These are phyloP conservation scores for Acanthochlamys bracteata DNA, from an alignment of 106 monocot species.

Conservation along the genomic window DNA sequence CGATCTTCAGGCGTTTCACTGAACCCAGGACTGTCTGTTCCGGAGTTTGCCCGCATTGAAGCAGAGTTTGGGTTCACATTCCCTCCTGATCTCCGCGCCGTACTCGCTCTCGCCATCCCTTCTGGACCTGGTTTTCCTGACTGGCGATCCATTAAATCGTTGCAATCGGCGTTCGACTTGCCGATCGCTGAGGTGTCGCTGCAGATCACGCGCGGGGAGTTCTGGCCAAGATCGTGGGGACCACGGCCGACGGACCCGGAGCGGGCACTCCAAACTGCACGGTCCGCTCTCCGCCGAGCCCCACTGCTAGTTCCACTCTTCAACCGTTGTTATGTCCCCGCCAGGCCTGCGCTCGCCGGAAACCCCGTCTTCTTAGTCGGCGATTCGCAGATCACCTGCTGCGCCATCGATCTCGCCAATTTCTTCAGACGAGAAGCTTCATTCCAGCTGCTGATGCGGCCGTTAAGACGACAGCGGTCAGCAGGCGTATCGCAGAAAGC, in stretches of 20 bases:
- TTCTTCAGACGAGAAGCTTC: constrained; percentile 26
- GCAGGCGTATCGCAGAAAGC: neutral
- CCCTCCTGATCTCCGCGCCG: constrained; percentile 78
- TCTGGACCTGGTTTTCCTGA: constrained; percentile 60
- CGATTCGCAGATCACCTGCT: constrained; percentile 17
- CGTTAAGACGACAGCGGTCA: constrained; percentile 6
- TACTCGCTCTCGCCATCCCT: constrained; percentile 56
- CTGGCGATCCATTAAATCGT: constrained; percentile 29
- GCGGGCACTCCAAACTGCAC: neutral
- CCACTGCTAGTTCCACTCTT: constrained; percentile 36
- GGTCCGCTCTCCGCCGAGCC: constrained; percentile 8
- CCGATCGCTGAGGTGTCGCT: constrained; percentile 68
- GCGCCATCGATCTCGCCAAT: constrained; percentile 25
- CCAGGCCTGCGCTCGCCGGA: constrained; percentile 34
- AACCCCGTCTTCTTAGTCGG: constrained; percentile 44
- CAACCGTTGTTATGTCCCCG: constrained; percentile 37
- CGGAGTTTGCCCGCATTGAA: constrained; percentile 51
- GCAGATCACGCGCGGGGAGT: constrained; percentile 39
- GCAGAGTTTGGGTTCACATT: constrained; percentile 55
- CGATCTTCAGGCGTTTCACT: constrained; percentile 24
- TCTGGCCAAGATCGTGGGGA: neutral
- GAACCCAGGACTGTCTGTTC: constrained; percentile 39
- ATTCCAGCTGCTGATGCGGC: neutral
- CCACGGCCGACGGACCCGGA: neutral
- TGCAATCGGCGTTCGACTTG: constrained; percentile 36